Evolutionary conservation across 495 filamentous ascomycete species (phyloP), one percentile per base, ranked within the genome.

Genomic region (Cudoniella acicularis): DNA sequence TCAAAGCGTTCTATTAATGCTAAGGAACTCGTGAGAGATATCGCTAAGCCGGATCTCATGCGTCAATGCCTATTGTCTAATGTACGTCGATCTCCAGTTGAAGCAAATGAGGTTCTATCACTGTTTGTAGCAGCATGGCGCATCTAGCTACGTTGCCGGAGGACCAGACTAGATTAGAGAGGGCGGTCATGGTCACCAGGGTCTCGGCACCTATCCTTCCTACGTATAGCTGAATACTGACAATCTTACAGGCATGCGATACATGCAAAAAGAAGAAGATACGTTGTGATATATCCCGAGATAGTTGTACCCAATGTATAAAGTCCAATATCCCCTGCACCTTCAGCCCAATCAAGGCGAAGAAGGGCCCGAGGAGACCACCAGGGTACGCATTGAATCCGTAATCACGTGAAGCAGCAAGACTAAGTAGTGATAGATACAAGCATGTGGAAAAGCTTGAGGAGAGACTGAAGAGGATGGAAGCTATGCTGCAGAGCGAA

Each of bases 231-330:
- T 58, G 46, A 58, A 43, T 51, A 58, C 56, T 58, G 56, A 58
- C 56, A 51, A 58, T 58, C 56, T 43, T 58, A 47, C 27, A 43
- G 90, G 93, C 94, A 47, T 98, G 94, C 79, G 94, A 98, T 69
- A 96, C 96, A 92, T 98, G 94, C 70, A 83, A 94, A 57, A 97
- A 96, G 77, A 98, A 98, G 79, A 98, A 98, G 82, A 98, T 98
- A 68, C 96, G 96, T 73, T 98, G 94, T 72, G 94, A 98, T 67
- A 92, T 92, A 55, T 94, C 92, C 71, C 83, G 90, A 70, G 93
- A 91, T 41, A 83, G 89, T 59, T 98, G 94, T 74, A 89, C 90
- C n/a, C 95, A 98, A 72, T 98, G 94, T 70, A 86, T 86, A 67
- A 97, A 97, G 71, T 96, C 96, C 79, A 96, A 95, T 77, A 96